These are phyloP conservation scores for Diaporthe sp. DNA, from an alignment of 2,329 filamentous ascomycete genomes.

Conservation along the genomic window DNA sequence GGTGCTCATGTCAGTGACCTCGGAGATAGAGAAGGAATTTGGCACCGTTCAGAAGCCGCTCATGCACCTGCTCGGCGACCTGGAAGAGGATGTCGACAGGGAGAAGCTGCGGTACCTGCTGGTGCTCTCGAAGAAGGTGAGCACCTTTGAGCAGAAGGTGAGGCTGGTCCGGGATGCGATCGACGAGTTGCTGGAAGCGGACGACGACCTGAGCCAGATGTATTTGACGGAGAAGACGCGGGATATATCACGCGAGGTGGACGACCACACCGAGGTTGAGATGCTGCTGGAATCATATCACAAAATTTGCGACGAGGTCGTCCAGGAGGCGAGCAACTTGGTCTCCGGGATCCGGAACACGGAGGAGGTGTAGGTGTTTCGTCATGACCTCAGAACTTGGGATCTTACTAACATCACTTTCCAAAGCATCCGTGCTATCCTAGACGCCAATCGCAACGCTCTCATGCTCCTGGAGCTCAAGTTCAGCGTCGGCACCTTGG, in stretches of 20 bases:
- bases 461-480: slow-evolving; percentile 98
- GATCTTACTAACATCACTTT: slow-evolving; percentile 39
- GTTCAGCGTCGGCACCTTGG: slow-evolving; percentile 93
- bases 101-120: slow-evolving; percentile 92
- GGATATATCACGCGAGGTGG: slow-evolving; percentile 77
- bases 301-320: slow-evolving; percentile 97
- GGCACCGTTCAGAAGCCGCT: slow-evolving; percentile 94
- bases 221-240: slow-evolving; percentile 90
- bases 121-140: slow-evolving; percentile 93
- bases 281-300: slow-evolving; percentile 97
- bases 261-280: slow-evolving; percentile 96
- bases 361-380: slow-evolving; percentile 87
- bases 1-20: slow-evolving; percentile 92
- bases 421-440: slow-evolving; percentile 91
- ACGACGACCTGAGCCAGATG: slow-evolving; percentile 95
- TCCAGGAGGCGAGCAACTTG: slow-evolving; percentile 92
- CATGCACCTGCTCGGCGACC: slow-evolving; percentile 84
- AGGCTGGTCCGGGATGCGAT: slow-evolving; percentile 94
- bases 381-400: not conserved
- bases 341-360: slow-evolving; percentile 97
- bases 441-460: slow-evolving; percentile 97
- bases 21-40: slow-evolving; percentile 92
- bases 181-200: slow-evolving; percentile 93
- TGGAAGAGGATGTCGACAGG: slow-evolving; percentile 96
- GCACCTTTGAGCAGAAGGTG: slow-evolving; percentile 97